Base-by-base conservation (phyloP, 2,329 filamentous ascomycete species). In the Aspergillus sojae region DNA sequence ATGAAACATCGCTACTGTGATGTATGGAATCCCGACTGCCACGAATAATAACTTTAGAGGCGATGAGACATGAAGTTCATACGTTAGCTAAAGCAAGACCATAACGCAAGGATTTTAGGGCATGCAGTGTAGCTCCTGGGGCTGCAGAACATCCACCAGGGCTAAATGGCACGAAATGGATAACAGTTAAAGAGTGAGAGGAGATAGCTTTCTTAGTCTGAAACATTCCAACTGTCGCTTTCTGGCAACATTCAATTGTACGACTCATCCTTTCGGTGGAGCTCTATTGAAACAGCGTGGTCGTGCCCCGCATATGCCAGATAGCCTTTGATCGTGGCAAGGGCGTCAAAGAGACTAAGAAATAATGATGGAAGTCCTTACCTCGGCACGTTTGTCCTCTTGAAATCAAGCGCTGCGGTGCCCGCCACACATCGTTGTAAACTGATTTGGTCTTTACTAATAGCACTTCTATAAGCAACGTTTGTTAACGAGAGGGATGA, bases 1-100 rank as follows among this genome's bases (percentile, higher is more conserved):
- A 32, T 12, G 11, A 12, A 32, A 12, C 32, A 12, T 10, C 34
- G 12, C 12, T 36, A 6, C 4, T 5, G 14, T 4, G 4, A 36
- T 2, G 5, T 16, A 1, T 16, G 0, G 1, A 36, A 36, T 6
- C 1, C 34, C 5, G 2, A 36, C 0, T 12, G 14, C 12, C 6
- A 36, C 14, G 2, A 36, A 5, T 16, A 16, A 0, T 16, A 6
- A 36, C 5, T 0, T 14, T 2, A 36, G 7, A 4, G 19, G 3
- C 19, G 1, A 43, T 21, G 7, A 19, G 19, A 3, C 6, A 21
- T 21, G 26, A 28, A 28, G 26, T 6, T 21, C 21, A 11, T n/a
- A 43, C 10, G 19, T 2, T 21, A 16, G 5, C 12, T 1, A 36
- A 16, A 5, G 14, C 34, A 6, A 14, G 34, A 16, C 12, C 14